phyloP scores from a whole-genome alignment of 257 asterid genomes.

The Solanum ossicruentum region DNA sequence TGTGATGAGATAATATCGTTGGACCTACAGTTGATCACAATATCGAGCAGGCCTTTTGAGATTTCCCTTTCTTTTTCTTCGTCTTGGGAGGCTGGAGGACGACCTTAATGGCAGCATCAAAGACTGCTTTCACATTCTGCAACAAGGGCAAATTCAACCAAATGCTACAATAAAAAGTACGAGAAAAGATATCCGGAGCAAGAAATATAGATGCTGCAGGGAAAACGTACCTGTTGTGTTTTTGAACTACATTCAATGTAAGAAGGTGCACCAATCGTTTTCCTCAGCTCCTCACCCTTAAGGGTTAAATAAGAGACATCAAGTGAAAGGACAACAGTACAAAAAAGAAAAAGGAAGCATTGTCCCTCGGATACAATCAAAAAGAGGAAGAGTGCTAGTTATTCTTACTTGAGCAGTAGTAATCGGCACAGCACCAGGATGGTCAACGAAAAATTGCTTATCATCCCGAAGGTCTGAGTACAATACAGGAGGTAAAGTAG shows the following conservation, averaged over 20 bases:
- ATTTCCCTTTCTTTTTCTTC: slow-evolving; percentile 12
- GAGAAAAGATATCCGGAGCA: background rate
- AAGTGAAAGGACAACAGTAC: background rate
- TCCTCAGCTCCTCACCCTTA: slow-evolving; percentile 72
- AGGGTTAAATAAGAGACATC: background rate
- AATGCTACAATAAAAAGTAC: background rate
- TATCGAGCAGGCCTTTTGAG: slow-evolving; percentile 15
- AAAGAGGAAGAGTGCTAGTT: background rate
- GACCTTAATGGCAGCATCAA: slow-evolving; percentile 21
- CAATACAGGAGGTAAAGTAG: background rate
- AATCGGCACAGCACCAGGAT: slow-evolving; percentile 92
- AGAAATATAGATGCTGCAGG: background rate
- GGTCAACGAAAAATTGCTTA: slow-evolving; percentile 73
- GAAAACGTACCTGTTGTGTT: slow-evolving; percentile 48
- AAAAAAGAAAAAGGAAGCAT: background rate
- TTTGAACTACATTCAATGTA: slow-evolving; percentile 71
- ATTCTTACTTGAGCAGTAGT: slow-evolving; percentile 65
- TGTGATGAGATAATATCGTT: slow-evolving; percentile 2
- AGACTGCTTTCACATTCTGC: slow-evolving; percentile 19
- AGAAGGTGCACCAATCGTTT: slow-evolving; percentile 48
- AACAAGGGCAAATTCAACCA: background rate
- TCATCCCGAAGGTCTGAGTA: slow-evolving; percentile 89
- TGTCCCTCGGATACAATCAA: background rate
- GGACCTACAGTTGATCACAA: slow-evolving; percentile 8
- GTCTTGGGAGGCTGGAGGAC: slow-evolving; percentile 21